Conservation (phyloP, 345 rosid species). For the Sonneratia caseolaris region DNA sequence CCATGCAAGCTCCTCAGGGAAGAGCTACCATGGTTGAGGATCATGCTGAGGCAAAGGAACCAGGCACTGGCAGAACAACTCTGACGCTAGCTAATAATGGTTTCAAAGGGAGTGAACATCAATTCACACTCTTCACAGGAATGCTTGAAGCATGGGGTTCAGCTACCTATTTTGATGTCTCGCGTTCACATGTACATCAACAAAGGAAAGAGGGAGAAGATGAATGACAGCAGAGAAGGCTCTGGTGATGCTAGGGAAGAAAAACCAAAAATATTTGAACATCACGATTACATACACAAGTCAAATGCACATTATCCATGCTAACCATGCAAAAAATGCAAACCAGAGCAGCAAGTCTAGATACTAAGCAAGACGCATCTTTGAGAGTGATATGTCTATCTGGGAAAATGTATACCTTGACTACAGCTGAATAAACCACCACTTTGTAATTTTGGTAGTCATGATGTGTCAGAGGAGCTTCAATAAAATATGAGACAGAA, state of each 20-base stretch:
- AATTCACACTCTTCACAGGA: background rate
- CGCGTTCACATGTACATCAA: background rate
- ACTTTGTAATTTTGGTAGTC: conserved; percentile 77
- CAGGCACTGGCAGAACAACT: background rate
- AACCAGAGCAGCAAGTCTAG: background rate
- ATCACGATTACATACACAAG: background rate
- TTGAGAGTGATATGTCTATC: background rate
- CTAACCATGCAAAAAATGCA: background rate
- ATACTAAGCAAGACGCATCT: background rate
- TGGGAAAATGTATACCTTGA: conserved; percentile 47
- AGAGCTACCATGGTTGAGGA: background rate
- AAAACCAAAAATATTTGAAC: background rate
- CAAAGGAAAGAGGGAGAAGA: background rate
- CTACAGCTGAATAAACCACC: conserved; percentile 94
- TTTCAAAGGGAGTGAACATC: background rate
- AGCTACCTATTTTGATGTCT: background rate
- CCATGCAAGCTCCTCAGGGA: background rate
- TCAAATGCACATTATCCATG: background rate
- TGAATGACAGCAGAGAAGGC: background rate
- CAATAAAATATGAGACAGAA: conserved; percentile 95
- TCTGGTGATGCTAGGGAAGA: background rate
- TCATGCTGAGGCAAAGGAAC: background rate
- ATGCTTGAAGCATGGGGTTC: background rate
- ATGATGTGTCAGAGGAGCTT: conserved; percentile 87
- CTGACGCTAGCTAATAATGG: background rate